Percentiles rank a stretch among this genome's conserved stretches.
Evolutionary conservation across 176 grass and related monocot species (phyloP).

Genomic region (Lolium multiflorum): DNA sequence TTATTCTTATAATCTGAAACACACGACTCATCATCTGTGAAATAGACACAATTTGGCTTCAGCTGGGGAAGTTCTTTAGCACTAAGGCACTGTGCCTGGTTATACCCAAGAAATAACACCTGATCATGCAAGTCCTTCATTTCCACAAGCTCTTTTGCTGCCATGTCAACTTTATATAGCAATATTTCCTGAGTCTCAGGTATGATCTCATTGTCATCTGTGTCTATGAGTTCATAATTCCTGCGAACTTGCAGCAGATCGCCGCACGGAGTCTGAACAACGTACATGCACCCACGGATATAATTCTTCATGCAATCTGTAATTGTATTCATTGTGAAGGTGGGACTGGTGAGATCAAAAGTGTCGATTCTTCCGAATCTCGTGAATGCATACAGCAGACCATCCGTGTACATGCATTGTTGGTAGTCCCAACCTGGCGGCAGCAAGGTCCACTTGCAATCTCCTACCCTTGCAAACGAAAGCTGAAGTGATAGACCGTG

Average conservation of each 20-base stretch:
- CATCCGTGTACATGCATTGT: constrained; percentile 4
- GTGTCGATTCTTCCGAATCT: not conserved
- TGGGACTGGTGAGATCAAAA: not conserved
- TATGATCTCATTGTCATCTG: not conserved
- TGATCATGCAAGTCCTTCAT: not conserved
- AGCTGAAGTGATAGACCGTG: not conserved
- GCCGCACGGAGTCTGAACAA: not conserved
- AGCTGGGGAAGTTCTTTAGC: not conserved
- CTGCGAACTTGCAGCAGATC: not conserved
- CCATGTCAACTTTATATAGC: not conserved
- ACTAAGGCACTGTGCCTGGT: not conserved
- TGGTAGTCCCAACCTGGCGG: not conserved
- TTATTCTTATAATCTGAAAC: not conserved
- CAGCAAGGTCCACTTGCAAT: not conserved
- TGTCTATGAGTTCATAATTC: not conserved
- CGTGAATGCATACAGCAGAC: not conserved
- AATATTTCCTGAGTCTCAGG: not conserved
- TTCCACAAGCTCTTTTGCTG: not conserved
- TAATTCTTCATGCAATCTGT: not conserved
- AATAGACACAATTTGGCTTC: not conserved
- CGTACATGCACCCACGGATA: not conserved
- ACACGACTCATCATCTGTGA: not conserved
- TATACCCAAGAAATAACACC: not conserved
- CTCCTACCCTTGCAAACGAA: not conserved
- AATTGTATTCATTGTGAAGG: not conserved